A percentile compares a stretch with the other conserved stretches of the same genome.
Conservation (phyloP, 73 alveolate genomes). For the Paramecium sexaurelia region DNA sequence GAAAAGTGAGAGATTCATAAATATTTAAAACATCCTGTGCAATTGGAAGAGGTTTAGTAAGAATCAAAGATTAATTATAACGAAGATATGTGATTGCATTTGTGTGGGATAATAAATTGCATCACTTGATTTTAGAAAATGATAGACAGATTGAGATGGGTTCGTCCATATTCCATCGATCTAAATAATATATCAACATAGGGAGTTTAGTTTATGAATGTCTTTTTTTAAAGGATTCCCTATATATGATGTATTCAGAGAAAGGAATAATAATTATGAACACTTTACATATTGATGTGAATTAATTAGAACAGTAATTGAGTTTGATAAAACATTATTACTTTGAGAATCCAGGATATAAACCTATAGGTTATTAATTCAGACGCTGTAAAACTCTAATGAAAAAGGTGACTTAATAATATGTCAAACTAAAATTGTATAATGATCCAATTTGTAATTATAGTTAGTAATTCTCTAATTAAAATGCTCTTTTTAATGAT, state of each 20-base stretch:
- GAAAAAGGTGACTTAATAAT: not conserved
- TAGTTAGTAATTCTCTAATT: not conserved
- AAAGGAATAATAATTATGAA: slow-evolving; percentile 7
- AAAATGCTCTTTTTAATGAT: not conserved
- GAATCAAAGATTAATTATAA: not conserved
- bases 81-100: not conserved
- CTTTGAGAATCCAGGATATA: not conserved
- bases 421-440: not conserved
- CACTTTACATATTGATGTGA: not conserved
- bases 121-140: not conserved
- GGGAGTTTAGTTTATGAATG: slow-evolving; percentile 1
- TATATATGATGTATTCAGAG: not conserved
- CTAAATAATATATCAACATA: not conserved
- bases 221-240: not conserved
- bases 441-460: not conserved
- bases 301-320: not conserved
- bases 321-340: not conserved
- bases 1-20: not conserved
- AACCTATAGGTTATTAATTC: not conserved
- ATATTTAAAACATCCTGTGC: slow-evolving; percentile 11
- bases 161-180: not conserved
- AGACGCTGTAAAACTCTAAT: not conserved
- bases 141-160: not conserved
- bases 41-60: slow-evolving; percentile 33
- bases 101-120: not conserved